Percentiles rank a stretch among this genome's conserved stretches.
phyloP scores from a whole-genome alignment of 208 protist genomes.

The Crithidia bombi region DNA sequence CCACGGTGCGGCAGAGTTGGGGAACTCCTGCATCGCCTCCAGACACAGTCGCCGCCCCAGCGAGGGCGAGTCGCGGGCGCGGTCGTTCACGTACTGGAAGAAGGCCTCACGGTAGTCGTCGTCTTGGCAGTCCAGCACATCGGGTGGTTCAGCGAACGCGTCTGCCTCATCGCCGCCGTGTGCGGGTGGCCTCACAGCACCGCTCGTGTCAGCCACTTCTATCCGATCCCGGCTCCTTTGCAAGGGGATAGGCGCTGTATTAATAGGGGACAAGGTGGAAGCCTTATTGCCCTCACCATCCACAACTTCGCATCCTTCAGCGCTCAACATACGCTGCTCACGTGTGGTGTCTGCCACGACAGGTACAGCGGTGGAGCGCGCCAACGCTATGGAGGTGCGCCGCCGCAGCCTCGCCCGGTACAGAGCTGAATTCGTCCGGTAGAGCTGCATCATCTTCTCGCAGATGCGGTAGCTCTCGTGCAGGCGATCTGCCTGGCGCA shows the following conservation, averaged over 20 bases:
- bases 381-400: not conserved
- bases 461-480: conserved; percentile 72
- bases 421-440: conserved; percentile 48
- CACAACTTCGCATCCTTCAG: not conserved
- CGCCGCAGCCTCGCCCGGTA: conserved; percentile 31
- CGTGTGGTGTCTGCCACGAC: not conserved
- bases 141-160: conserved; percentile 10
- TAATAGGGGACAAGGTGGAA: not conserved
- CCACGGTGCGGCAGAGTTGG: conserved; percentile 62
- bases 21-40: conserved; percentile 71
- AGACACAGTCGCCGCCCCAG: conserved; percentile 65
- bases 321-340: not conserved
- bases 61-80: conserved; percentile 40
- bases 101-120: conserved; percentile 53
- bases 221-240: not conserved
- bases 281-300: not conserved
- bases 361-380: too few species aligned
- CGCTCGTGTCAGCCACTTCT: not conserved
- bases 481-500: conserved; percentile 43
- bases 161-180: not conserved
- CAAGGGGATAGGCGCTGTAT: not conserved
- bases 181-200: too few species aligned
- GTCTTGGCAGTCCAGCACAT: conserved; percentile 58
- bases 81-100: conserved; percentile 73
- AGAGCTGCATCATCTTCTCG: conserved; percentile 64